These are phyloP conservation scores for Aureobasidium leucospermi DNA, from an alignment of 2,329 filamentous ascomycete genomes.

Conservation along the genomic window DNA sequence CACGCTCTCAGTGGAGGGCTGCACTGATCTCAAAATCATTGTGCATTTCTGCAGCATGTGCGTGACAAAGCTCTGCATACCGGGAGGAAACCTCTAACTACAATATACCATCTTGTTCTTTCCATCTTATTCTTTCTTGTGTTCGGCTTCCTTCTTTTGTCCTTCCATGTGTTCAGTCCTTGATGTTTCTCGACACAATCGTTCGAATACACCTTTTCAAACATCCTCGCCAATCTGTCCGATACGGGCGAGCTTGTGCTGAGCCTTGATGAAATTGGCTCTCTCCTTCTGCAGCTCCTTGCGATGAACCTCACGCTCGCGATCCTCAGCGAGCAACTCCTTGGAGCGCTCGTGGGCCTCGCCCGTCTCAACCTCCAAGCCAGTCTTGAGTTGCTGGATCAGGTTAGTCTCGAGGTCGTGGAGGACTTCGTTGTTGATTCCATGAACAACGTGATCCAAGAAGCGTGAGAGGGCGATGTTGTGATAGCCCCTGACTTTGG, in stretches of 20 bases:
- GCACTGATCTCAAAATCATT: too few species aligned
- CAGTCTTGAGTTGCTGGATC: conserved; percentile 18
- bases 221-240: not conserved
- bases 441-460: conserved; percentile 44
- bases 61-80: too few species aligned
- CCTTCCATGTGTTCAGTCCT: too few species aligned
- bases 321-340: conserved; percentile 30
- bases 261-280: conserved; percentile 13
- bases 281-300: conserved; percentile 12
- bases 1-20: too few species aligned
- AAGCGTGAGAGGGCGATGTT: conserved; percentile 58
- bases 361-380: conserved; percentile 18
- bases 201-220: too few species aligned
- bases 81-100: too few species aligned
- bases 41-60: too few species aligned
- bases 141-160: too few species aligned
- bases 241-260: conserved; percentile 13
- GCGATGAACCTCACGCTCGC: conserved; percentile 21
- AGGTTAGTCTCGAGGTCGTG: conserved; percentile 15
- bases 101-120: too few species aligned
- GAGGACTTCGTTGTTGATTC: conserved; percentile 32
- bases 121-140: too few species aligned
- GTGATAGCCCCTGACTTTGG: conserved; percentile 63
- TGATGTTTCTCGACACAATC: too few species aligned
- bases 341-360: conserved; percentile 16